A percentile compares a stretch with the other conserved stretches of the same genome.
These are phyloP conservation scores for Oryza meyeriana DNA, from an alignment of 176 grass and related monocot genomes.

Conservation along the genomic window DNA sequence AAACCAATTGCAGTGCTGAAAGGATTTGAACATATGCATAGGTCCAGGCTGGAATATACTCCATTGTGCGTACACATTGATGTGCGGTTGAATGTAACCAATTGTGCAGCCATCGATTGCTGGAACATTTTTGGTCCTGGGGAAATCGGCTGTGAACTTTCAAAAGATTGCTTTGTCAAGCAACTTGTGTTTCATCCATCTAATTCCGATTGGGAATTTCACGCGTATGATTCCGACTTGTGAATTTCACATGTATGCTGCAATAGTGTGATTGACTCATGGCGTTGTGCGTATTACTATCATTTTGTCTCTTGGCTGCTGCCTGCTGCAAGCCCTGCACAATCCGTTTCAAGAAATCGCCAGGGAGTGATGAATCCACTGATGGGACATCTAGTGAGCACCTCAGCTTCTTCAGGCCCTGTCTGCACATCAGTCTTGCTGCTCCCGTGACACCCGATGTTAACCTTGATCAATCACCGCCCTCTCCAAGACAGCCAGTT, in stretches of 20 bases:
- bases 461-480: no score
- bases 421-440: no score
- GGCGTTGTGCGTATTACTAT: background rate
- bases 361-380: no score
- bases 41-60: background rate
- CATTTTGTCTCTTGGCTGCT: background rate
- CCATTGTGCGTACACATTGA: background rate
- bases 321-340: no score
- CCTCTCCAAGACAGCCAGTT: no score
- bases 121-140: background rate
- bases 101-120: background rate
- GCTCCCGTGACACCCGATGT: no score
- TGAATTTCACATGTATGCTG: background rate
- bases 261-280: background rate
- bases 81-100: background rate
- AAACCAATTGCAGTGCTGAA: background rate
- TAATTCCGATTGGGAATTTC: no score
- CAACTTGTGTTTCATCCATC: background rate
- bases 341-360: no score
- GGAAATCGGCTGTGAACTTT: background rate
- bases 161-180: background rate
- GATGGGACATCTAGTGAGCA: no score
- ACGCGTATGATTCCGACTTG: no score
- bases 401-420: no score
- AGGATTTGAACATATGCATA: background rate